Evolutionary conservation across 352 stramenopile genomes (phyloP), one percentile per base, ranked within the genome.

Genomic region (Globisporangium rhizosaccharum): DNA sequence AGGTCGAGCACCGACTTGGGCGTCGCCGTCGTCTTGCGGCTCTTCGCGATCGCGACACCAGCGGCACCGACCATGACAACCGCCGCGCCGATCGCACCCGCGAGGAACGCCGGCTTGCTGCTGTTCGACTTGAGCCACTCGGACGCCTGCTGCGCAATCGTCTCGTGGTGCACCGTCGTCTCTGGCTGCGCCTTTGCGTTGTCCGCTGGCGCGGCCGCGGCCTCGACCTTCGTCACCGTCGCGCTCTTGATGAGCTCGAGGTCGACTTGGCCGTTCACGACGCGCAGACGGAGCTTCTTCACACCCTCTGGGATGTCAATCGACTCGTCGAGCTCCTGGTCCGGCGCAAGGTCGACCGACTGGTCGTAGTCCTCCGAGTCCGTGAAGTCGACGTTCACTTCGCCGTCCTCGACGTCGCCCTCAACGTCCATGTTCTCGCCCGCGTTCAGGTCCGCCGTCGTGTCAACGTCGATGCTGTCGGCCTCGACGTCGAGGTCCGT

Each of bases 341-440:
- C 53, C 3, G 68, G 56, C 7, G 67, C 57, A 18, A 82, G 68
- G 28, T 83, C 73, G n/a, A 85, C 59, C 25, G 76, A 73, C 70
- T 79, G 67, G 45, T 56, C 71, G 57, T 72, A 82, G 53, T 81
- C 73, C 59, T 85, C 72, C 30, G 69, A 70, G 57, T 82, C 68
- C 23, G 69, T 62, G 25, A 81, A 65, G 17, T 80, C 72, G 42
- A 83, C 20, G 50, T 77, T 68, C 44, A 79, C 65, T 3, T 51
- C 63, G 44, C 72, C 75, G 26, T 76, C 61, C 9, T 49, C 47
- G 26, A 82, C 58, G 48, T 72, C 60, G 11, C 79, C 50, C 17
- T 71, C 63, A 28, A 69, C 58, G 52, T 82, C 69, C 46, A 79
- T 37, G 49, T 68, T 28, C 11, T 61, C 68, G 47, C 55, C 64